phyloP scores from a whole-genome alignment of 495 filamentous ascomycete species.

The Penicillium psychrofluorescens region DNA sequence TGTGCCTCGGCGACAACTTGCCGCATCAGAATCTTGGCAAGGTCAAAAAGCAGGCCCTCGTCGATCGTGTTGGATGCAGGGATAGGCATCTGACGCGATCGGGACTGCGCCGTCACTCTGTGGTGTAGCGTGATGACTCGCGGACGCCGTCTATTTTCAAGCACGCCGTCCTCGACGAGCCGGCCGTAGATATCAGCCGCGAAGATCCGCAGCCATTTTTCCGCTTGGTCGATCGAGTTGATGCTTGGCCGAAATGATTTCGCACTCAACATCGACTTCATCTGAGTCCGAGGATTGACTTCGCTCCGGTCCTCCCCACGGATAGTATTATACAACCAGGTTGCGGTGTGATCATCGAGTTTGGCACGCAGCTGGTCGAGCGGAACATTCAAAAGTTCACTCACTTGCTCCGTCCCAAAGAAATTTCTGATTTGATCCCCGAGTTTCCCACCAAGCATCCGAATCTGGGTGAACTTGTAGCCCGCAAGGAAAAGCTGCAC shows the following conservation, averaged over 20 bases:
- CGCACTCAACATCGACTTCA: constrained; percentile 97
- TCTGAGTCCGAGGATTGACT: constrained; percentile 84
- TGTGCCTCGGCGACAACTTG: constrained; percentile 71
- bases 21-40: constrained; percentile 66
- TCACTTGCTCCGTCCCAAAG: constrained; percentile 76
- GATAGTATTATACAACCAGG: constrained; percentile 82
- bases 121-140: constrained; percentile 79
- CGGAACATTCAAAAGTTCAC: constrained; percentile 64
- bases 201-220: constrained; percentile 87
- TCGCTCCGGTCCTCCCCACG: constrained; percentile 82
- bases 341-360: constrained; percentile 77
- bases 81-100: constrained; percentile 68
- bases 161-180: constrained; percentile 83
- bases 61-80: constrained; percentile 66
- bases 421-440: constrained; percentile 71
- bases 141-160: constrained; percentile 82
- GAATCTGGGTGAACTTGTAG: constrained; percentile 94
- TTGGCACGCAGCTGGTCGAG: constrained; percentile 72
- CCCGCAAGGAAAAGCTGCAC: constrained; percentile 69
- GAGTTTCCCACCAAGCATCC: constrained; percentile 93
- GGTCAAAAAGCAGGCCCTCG: constrained; percentile 64
- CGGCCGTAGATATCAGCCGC: constrained; percentile 86
- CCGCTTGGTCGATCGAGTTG: constrained; percentile 69
- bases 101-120: constrained; percentile 54
- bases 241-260: constrained; percentile 91